A percentile compares a stretch with the other conserved stretches of the same genome.
Evolutionary conservation across 2,329 filamentous ascomycete species (phyloP).

Genomic region (Trichophyton schoenleinii): DNA sequence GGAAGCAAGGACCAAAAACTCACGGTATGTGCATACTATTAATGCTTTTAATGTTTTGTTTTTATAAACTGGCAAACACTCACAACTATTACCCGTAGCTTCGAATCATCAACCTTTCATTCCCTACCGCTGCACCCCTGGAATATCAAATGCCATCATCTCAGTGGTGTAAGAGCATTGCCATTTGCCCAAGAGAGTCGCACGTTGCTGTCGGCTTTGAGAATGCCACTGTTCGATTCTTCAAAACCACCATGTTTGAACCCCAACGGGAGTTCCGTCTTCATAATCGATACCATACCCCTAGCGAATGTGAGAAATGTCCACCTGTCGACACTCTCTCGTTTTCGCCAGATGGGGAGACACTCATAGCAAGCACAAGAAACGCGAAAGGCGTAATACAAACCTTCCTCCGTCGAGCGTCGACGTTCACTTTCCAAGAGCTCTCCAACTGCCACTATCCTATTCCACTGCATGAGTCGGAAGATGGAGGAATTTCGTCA

Average conservation of each 20-base stretch:
- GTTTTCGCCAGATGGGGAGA: conserved; percentile 31
- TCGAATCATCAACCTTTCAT: conserved; percentile 27
- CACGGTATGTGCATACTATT: conserved; percentile 20
- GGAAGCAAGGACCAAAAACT: conserved; percentile 32
- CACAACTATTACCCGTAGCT: conserved; percentile 18
- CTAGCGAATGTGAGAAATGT: conserved; percentile 28
- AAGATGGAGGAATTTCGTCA: conserved; percentile 30
- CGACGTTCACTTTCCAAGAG: conserved; percentile 27
- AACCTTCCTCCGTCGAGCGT: conserved; percentile 28
- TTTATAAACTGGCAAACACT: background rate
- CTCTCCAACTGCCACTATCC: conserved; percentile 26
- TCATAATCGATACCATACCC: conserved; percentile 23
- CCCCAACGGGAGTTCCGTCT: conserved; percentile 29
- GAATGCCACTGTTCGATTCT: conserved; percentile 30
- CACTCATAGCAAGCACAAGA: conserved; percentile 30
- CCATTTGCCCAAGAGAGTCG: conserved; percentile 30
- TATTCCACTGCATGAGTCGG: conserved; percentile 31
- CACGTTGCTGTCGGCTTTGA: conserved; percentile 33
- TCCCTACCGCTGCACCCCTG: conserved; percentile 21
- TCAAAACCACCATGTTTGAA: conserved; percentile 25
- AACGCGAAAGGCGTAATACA: conserved; percentile 29
- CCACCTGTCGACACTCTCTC: conserved; percentile 30
- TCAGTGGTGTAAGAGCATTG: conserved; percentile 30
- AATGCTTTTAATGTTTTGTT: background rate
- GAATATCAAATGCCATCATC: conserved; percentile 32